Evolutionary conservation across 768 basidiomycete genomes (phyloP), one percentile per base, ranked within the genome.

Genomic region (Xerocomus spinulosus): DNA sequence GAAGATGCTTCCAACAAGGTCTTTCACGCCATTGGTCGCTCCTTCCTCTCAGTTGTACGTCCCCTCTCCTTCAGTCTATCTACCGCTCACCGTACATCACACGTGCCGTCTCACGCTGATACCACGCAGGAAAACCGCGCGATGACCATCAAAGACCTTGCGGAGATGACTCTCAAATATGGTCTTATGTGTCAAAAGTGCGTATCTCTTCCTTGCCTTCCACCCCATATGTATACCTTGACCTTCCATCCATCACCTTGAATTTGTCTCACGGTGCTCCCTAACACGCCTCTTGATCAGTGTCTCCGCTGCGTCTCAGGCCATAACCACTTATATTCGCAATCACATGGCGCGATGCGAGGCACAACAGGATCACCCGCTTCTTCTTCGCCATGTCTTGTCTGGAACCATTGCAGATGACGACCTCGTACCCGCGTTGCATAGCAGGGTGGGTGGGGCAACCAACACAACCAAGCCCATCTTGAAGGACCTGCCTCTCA

Each of bases 71-170:
- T 51, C 37, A 12, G 47, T 37, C 28, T 47, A 52, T 55, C 54
- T 51, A 15, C 34, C 37, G 13, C 57, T 50, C 51, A 49, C 56
- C 41, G n/a, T 51, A 47, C 43, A 52, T 33, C 40, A 48, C 58
- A 53, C 59, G 43, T 55, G 50, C 17, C 54, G 42, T 46, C 49
- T 55, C 42, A 51, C 44, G 37, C 26, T 20, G 12, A 34, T 30
- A 23, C 51, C 32, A 10, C 34, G 18, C 47, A 87, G 85, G 79
- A 84, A 60, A 90, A 90, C 67, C 80, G 85, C 41, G 87, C 87
- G 39, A 85, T 88, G 82, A 89, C 87, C 34, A 84, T 89, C 70
- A 90, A 89, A 65, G 87, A 90, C 70, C 79, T 90, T 45, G 82
- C 87, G 26, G 84, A 88, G 56, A 78, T 82, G 70, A 75, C 80